phyloP scores from a whole-genome alignment of 805 yeast species.

The Candida pseudoglaebosa region DNA sequence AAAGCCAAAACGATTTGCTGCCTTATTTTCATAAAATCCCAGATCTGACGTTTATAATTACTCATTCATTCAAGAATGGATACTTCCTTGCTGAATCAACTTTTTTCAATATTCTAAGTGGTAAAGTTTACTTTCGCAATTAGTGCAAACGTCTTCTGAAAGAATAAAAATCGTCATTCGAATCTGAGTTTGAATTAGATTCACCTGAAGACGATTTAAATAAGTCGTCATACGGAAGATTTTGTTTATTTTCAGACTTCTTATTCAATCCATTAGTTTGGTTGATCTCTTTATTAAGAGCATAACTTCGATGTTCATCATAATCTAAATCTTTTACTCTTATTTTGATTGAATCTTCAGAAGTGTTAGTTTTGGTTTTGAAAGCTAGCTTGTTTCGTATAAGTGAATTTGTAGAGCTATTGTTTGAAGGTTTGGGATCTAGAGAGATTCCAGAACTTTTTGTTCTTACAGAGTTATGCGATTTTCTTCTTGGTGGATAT shows the following conservation, averaged over 20 bases:
- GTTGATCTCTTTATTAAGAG: not conserved
- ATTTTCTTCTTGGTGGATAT: not conserved
- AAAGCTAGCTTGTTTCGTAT: not conserved
- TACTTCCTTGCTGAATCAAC: not conserved
- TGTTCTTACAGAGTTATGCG: not conserved
- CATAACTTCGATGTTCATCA: not conserved
- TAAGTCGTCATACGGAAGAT: not conserved
- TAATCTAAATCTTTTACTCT: not conserved
- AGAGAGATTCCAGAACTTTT: not conserved
- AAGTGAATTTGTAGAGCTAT: constrained; percentile 1
- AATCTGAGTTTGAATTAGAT: no score
- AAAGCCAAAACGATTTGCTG: no score
- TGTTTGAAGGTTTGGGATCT: not conserved
- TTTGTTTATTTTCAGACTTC: not conserved
- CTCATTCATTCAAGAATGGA: no score
- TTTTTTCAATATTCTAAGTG: not conserved
- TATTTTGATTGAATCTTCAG: not conserved
- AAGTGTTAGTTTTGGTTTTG: not conserved
- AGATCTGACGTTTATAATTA: no score
- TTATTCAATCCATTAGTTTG: not conserved
- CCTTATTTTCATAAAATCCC: no score
- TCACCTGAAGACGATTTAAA: not conserved
- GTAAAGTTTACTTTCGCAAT: not conserved
- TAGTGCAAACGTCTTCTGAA: not conserved
- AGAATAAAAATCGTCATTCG: not conserved